Evolutionary conservation across 2,329 filamentous ascomycete genomes (phyloP).

Genomic region (Colletotrichum sp.): DNA sequence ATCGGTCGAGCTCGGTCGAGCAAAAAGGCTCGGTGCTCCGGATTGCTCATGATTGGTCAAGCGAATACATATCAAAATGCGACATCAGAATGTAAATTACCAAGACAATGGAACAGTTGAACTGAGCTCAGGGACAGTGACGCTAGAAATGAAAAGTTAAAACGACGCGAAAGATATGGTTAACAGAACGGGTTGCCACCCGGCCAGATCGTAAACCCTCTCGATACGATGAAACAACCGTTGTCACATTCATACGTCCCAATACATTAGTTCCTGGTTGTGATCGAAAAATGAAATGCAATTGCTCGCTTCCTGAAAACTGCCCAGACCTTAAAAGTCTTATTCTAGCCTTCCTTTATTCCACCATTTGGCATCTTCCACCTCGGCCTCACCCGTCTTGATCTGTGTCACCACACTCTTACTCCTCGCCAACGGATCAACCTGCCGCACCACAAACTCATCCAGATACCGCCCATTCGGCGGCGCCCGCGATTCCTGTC

Average conservation of each 20-base stretch:
- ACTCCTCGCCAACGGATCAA: conserved; percentile 3
- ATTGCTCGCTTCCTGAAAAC: background rate
- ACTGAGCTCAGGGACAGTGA: too few species aligned
- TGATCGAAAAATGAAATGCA: background rate
- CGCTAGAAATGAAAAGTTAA: too few species aligned
- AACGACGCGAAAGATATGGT: background rate
- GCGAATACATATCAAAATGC: too few species aligned
- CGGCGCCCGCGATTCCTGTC: background rate
- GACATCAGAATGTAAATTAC: too few species aligned
- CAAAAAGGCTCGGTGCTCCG: too few species aligned
- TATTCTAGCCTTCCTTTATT: background rate
- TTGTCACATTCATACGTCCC: rapidly evolving
- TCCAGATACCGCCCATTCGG: background rate
- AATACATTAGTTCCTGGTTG: background rate
- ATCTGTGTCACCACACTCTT: conserved; percentile 7
- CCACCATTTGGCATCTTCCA: background rate
- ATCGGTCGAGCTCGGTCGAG: too few species aligned
- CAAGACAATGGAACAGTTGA: too few species aligned
- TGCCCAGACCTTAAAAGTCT: background rate
- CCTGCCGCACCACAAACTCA: background rate
- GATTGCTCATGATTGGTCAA: too few species aligned
- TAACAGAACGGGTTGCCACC: background rate
- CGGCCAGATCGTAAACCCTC: background rate
- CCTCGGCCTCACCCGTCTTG: background rate
- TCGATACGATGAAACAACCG: background rate